phyloP scores from a whole-genome alignment of 805 yeast species.

The Grigorovia humatica region DNA sequence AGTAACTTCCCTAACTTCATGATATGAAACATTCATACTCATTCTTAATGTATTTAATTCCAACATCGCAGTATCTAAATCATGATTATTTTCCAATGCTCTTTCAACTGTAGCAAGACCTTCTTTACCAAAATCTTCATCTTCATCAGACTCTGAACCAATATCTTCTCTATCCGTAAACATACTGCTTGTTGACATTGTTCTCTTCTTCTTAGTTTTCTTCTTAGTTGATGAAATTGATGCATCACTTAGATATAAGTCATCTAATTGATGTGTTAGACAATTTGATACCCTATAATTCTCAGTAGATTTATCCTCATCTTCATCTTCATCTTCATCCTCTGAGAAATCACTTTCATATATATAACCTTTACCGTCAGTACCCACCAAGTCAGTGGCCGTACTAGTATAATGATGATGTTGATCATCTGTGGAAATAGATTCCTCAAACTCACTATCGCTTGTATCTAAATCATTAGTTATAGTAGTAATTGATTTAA shows the following conservation, averaged over 20 bases:
- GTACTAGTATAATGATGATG: slow-evolving; percentile 3
- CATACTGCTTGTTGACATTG: slow-evolving; percentile 32
- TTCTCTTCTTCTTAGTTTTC: slow-evolving; percentile 36
- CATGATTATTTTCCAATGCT: slow-evolving; percentile 87
- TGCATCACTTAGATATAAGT: slow-evolving; percentile 45
- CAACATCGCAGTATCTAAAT: slow-evolving; percentile 80
- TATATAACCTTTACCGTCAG: slow-evolving; percentile 28
- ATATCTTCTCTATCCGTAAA: slow-evolving; percentile 37
- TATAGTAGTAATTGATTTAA: slow-evolving; percentile 25
- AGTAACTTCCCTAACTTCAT: slow-evolving; percentile 82
- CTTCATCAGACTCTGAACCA: slow-evolving; percentile 36
- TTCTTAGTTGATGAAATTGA: slow-evolving; percentile 44
- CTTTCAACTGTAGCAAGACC: slow-evolving; percentile 91
- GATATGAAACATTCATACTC: slow-evolving; percentile 95
- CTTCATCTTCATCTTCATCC: slow-evolving; percentile 10
- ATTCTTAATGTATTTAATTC: slow-evolving; percentile 91
- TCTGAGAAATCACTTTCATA: slow-evolving; percentile 31
- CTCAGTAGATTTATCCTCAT: slow-evolving; percentile 23
- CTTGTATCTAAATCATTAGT: slow-evolving; percentile 18
- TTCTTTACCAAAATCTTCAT: slow-evolving; percentile 73
- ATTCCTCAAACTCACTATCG: slow-evolving; percentile 12
- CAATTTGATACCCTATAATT: slow-evolving; percentile 23
- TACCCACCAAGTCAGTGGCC: slow-evolving; percentile 28
- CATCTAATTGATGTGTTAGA: slow-evolving; percentile 36
- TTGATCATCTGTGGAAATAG: not conserved